Conservation (phyloP, 1,284 basidiomycete species). For the Anthracocystis panici-leucophaei region DNA sequence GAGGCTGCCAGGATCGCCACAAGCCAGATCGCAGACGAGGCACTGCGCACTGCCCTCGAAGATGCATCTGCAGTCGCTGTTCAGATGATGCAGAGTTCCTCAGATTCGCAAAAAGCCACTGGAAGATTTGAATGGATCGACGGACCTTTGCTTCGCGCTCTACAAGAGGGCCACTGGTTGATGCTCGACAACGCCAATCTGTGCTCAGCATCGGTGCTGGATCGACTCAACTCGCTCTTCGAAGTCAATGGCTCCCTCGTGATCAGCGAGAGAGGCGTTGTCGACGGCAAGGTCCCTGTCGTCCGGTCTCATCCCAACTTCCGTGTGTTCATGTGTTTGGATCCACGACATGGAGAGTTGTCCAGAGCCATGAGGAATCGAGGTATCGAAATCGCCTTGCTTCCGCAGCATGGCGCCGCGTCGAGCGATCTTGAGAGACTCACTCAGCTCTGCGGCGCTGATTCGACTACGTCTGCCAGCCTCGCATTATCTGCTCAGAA, state of each 20-base stretch:
- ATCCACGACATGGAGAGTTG: conserved; percentile 90
- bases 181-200: conserved; percentile 93
- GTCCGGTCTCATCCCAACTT: conserved; percentile 88
- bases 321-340: conserved; percentile 92
- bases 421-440: conserved; percentile 36
- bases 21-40: conserved; percentile 5
- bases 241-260: conserved; percentile 84
- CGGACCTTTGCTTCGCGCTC: conserved; percentile 88
- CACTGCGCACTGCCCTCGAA: conserved; percentile 13
- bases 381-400: conserved; percentile 82
- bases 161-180: conserved; percentile 89
- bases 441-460: conserved; percentile 17
- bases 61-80: conserved; percentile 11
- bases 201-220: conserved; percentile 93
- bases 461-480: not conserved
- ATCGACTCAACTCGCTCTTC: conserved; percentile 95
- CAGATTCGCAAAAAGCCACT: conserved; percentile 18
- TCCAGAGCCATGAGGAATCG: conserved; percentile 99
- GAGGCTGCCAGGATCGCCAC: conserved; percentile 9
- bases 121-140: conserved; percentile 95
- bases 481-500: conserved; percentile 12
- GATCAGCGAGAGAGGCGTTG: conserved; percentile 88
- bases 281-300: conserved; percentile 80
- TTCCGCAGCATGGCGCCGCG: conserved; percentile 16
- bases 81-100: conserved; percentile 10